Evolutionary conservation across 768 basidiomycete genomes (phyloP).

Genomic region (Leccinum obscurum): DNA sequence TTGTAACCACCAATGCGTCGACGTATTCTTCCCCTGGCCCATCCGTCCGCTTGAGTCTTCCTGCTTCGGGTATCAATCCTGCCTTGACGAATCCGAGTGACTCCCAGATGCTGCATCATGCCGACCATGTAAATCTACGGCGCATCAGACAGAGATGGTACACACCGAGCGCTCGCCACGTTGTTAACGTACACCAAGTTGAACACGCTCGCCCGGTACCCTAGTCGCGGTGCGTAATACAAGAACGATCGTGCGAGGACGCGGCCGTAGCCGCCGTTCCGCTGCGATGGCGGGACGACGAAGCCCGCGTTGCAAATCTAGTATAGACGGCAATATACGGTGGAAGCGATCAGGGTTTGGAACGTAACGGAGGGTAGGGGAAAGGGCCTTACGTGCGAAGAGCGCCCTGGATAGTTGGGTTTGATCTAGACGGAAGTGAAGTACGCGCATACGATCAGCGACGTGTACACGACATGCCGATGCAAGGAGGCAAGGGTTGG

Average conservation of each 20-base stretch:
- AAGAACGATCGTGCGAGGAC: constrained; percentile 77
- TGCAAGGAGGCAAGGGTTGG: not conserved
- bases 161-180: constrained; percentile 65
- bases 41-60: constrained; percentile 64
- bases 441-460: constrained; percentile 1
- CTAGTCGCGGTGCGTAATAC: constrained; percentile 76
- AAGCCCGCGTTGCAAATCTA: constrained; percentile 92
- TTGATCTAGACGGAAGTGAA: constrained; percentile 50
- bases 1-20: constrained; percentile 88
- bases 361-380: not conserved
- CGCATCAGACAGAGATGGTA: not conserved
- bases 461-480: not conserved
- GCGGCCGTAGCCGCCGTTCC: constrained; percentile 67
- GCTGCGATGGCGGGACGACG: constrained; percentile 63
- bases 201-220: constrained; percentile 81
- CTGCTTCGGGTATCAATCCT: constrained; percentile 75
- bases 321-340: not conserved
- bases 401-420: constrained; percentile 88
- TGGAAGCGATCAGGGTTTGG: constrained; percentile 2
- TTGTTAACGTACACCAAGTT: constrained; percentile 92
- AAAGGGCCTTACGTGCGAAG: constrained; percentile 73
- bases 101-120: constrained; percentile 74
- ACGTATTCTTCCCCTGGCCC: constrained; percentile 83
- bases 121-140: not conserved
- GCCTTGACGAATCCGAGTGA: constrained; percentile 74